Evolutionary conservation across 768 basidiomycete genomes (phyloP).

Genomic region (Boletus rubroflammeus): DNA sequence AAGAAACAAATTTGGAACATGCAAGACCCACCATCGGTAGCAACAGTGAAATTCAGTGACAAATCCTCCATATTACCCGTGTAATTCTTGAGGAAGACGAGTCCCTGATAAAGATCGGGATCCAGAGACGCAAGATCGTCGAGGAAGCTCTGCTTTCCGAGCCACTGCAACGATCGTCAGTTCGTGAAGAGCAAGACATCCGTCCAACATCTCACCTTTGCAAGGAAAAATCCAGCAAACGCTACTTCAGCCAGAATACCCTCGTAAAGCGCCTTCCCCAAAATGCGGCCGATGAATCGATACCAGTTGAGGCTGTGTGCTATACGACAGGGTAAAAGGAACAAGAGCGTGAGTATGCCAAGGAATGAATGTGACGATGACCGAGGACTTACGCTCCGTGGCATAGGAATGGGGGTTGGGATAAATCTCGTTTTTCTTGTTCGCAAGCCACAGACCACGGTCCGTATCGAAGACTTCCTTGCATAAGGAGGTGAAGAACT

Average conservation of each 20-base stretch:
- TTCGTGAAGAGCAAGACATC: not conserved
- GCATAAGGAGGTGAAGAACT: slow-evolving; percentile 89
- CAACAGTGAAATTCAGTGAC: slow-evolving; percentile 84
- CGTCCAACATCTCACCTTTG: slow-evolving; percentile 52
- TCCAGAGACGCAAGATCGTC: slow-evolving; percentile 93
- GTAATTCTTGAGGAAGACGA: slow-evolving; percentile 92
- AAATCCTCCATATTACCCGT: slow-evolving; percentile 83
- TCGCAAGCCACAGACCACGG: slow-evolving; percentile 90
- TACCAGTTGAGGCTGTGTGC: slow-evolving; percentile 90
- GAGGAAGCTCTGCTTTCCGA: slow-evolving; percentile 86
- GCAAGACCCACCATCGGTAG: slow-evolving; percentile 64
- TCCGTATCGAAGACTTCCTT: slow-evolving; percentile 96
- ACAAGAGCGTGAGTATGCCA: not conserved
- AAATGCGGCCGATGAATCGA: slow-evolving; percentile 85
- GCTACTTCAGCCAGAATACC: slow-evolving; percentile 93
- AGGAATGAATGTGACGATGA: not conserved
- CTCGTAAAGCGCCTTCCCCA: slow-evolving; percentile 96
- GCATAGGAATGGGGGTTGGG: slow-evolving; percentile 93
- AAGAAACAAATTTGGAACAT: not conserved
- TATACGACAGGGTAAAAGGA: slow-evolving; percentile 27
- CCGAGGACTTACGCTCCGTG: slow-evolving; percentile 60
- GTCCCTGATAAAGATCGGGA: slow-evolving; percentile 86
- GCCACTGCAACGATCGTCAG: slow-evolving; percentile 56
- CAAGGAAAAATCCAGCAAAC: slow-evolving; percentile 93
- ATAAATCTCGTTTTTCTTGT: slow-evolving; percentile 89